phyloP scores from a whole-genome alignment of 1,139 yeast species.

The Candida freyschussii region DNA sequence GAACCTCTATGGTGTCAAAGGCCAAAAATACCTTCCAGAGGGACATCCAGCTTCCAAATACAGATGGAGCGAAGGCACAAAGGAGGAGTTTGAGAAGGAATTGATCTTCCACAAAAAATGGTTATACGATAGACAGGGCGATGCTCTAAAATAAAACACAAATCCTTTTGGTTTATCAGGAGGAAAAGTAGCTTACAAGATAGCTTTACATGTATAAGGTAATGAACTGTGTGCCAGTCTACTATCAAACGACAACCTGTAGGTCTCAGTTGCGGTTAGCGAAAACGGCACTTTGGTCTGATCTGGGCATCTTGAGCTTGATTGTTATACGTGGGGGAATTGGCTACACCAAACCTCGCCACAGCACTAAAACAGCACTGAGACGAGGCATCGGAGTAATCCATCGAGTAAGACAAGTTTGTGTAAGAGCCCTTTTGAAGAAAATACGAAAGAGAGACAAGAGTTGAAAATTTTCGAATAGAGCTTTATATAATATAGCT shows the following conservation, averaged over 20 bases:
- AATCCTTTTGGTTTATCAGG: no score
- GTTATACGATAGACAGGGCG: not conserved
- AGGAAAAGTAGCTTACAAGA: not conserved
- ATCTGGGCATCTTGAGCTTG: slow-evolving; percentile 21
- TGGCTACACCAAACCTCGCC: no score
- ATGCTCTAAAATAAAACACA: not conserved
- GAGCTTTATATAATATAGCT: slow-evolving; percentile 1
- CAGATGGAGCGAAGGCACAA: slow-evolving; percentile 29
- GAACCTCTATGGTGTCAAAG: slow-evolving; percentile 18
- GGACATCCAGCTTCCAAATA: slow-evolving; percentile 33
- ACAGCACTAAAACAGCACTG: no score
- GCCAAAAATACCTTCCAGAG: slow-evolving; percentile 23
- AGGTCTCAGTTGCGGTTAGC: slow-evolving; percentile 29
- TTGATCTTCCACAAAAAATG: slow-evolving; percentile 1
- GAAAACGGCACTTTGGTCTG: slow-evolving; percentile 23
- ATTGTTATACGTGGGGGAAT: slow-evolving; percentile 6
- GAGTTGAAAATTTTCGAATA: slow-evolving; percentile 1
- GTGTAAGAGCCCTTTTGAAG: slow-evolving; percentile 9
- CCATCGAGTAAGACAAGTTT: slow-evolving; percentile 6
- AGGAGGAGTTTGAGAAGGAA: slow-evolving; percentile 8
- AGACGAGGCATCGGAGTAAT: no score
- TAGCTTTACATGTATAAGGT: slow-evolving; percentile 2
- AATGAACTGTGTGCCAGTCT: slow-evolving; percentile 28
- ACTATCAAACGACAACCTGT: slow-evolving; percentile 30
- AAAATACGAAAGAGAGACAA: not conserved